Conservation (phyloP, 1,284 basidiomycete species). For the Baeospora myosura region DNA sequence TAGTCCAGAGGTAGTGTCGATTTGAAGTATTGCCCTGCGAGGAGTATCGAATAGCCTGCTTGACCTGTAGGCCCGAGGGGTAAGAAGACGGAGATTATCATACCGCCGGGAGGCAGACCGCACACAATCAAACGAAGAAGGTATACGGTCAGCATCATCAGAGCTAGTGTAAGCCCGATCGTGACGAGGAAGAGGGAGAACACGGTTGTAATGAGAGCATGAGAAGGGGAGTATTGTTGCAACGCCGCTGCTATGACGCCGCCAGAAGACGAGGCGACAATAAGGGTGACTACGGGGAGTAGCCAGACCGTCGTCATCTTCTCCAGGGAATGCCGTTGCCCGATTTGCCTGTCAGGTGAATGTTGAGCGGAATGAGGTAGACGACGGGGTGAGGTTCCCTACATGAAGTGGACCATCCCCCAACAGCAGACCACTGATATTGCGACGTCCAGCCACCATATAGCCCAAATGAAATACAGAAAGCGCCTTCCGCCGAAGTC, state of each 20-base stretch:
- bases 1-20: conserved; percentile 26
- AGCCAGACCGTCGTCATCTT: conserved; percentile 59
- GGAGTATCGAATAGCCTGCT: conserved; percentile 41
- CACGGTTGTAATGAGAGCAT: conserved; percentile 49
- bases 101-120: conserved; percentile 37
- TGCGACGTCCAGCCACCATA: conserved; percentile 70
- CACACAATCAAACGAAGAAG: conserved; percentile 38
- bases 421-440: conserved; percentile 56
- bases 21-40: conserved; percentile 36
- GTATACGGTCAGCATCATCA: conserved; percentile 50
- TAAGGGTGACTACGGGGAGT: conserved; percentile 65
- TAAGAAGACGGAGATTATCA: conserved; percentile 55
- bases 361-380: conserved; percentile 2
- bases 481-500: conserved; percentile 48
- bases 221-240: conserved; percentile 31
- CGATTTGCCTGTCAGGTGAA: conserved; percentile 48
- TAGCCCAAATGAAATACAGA: conserved; percentile 52
- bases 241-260: conserved; percentile 49
- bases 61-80: conserved; percentile 55
- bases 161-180: conserved; percentile 48
- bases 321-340: conserved; percentile 51
- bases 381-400: conserved; percentile 16
- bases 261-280: conserved; percentile 64
- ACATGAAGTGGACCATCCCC: conserved; percentile 64
- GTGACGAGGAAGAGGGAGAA: conserved; percentile 48